A percentile compares a stretch with the other conserved stretches of the same genome.
These are phyloP conservation scores for Lagerstroemia speciosa DNA, from an alignment of 345 rosid species.

Conservation along the genomic window DNA sequence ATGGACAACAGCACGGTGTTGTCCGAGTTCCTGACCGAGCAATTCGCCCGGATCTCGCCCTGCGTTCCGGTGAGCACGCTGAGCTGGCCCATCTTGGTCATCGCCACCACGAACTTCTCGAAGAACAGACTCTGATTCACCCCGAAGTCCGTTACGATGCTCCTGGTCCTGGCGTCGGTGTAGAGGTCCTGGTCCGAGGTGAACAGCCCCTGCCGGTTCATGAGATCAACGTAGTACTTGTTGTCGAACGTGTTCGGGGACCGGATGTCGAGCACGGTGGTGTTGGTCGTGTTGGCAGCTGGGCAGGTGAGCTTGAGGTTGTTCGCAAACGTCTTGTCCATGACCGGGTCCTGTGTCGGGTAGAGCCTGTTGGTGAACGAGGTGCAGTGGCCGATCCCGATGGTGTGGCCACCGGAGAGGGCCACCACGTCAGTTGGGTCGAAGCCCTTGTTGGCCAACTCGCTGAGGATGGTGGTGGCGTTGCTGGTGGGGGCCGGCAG, in stretches of 20 bases:
- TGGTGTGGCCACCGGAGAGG: slow-evolving; percentile 89
- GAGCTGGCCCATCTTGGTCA: slow-evolving; percentile 76
- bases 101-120: slow-evolving; percentile 41
- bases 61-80: slow-evolving; percentile 46
- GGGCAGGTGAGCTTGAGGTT: slow-evolving; percentile 53
- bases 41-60: slow-evolving; percentile 75
- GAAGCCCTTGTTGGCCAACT: slow-evolving; percentile 35
- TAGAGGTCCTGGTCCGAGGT: slow-evolving; percentile 85
- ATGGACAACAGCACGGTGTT: slow-evolving; percentile 27
- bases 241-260: slow-evolving; percentile 68
- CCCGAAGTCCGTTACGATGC: slow-evolving; percentile 55
- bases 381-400: slow-evolving; percentile 56
- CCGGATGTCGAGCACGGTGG: slow-evolving; percentile 47
- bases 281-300: slow-evolving; percentile 24
- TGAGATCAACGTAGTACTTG: slow-evolving; percentile 66
- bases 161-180: slow-evolving; percentile 43
- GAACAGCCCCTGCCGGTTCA: slow-evolving; percentile 78
- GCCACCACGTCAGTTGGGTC: slow-evolving; percentile 68
- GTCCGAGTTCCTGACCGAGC: slow-evolving; percentile 49
- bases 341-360: slow-evolving; percentile 64
- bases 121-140: slow-evolving; percentile 46
- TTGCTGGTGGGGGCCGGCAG: slow-evolving; percentile 45
- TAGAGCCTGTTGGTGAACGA: slow-evolving; percentile 56
- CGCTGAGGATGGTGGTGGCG: slow-evolving; percentile 30
- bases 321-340: slow-evolving; percentile 62